Evolutionary conservation across 176 grass and related monocot genomes (phyloP).

Genomic region (Oryza nivara): DNA sequence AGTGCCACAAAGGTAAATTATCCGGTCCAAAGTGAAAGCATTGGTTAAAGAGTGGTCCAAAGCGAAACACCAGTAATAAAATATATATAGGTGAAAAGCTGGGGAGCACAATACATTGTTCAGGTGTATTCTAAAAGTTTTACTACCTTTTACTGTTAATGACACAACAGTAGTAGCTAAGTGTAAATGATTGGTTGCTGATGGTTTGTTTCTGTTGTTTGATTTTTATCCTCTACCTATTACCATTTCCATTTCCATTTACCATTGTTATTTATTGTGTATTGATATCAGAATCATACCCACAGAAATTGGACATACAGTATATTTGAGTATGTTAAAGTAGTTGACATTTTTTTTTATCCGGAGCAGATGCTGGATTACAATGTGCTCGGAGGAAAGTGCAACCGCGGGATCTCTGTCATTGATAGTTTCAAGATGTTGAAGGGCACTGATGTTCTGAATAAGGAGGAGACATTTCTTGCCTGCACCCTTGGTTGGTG

Average conservation of each 20-base stretch:
- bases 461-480: conserved; percentile 73
- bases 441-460: conserved; percentile 64
- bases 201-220: conserved; percentile 9
- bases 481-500: conserved; percentile 95
- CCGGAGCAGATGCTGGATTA: conserved; percentile 90
- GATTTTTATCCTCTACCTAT: neutral
- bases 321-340: neutral
- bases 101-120: neutral
- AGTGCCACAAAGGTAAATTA: no score
- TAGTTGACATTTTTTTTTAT: conserved; percentile 33
- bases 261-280: neutral
- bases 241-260: conserved; percentile 10
- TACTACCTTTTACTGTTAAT: neutral
- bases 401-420: conserved; percentile 91
- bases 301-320: conserved; percentile 3
- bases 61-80: no score
- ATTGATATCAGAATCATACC: conserved; percentile 7
- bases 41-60: no score
- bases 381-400: conserved; percentile 93
- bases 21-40: no score
- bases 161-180: neutral
- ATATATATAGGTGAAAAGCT: neutral
- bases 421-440: conserved; percentile 93
- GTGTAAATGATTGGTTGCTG: neutral
- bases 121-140: neutral